Evolutionary conservation across 192 early-diverging fungal species (phyloP).

Genomic region (Globomyces pollinis-pini): DNA sequence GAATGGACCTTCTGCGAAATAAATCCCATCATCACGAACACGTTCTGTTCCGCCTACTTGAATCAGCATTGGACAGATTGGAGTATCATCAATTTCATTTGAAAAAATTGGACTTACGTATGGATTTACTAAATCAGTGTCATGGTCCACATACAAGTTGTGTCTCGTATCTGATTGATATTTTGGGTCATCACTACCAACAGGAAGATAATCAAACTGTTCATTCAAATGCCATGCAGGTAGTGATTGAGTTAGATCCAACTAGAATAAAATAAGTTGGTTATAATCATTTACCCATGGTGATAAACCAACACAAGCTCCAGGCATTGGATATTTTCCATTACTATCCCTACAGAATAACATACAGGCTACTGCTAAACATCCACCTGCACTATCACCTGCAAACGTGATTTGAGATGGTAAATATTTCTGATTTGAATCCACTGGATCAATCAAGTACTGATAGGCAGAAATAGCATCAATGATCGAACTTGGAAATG

Average conservation of each 20-base stretch:
- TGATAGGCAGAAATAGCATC: constrained; percentile 20
- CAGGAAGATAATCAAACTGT: constrained; percentile 14
- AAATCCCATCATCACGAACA: constrained; percentile 14
- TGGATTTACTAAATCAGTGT: constrained; percentile 13
- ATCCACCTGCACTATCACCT: constrained; percentile 24
- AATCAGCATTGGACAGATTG: constrained; percentile 18
- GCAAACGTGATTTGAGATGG: constrained; percentile 19
- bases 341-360: constrained; percentile 48
- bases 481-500: constrained; percentile 13
- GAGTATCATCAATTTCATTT: constrained; percentile 13
- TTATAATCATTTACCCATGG: constrained; percentile 20
- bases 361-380: constrained; percentile 15
- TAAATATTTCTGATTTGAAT: constrained; percentile 11
- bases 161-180: constrained; percentile 5
- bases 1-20: constrained; percentile 8
- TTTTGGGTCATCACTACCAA: constrained; percentile 13
- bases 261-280: too few relatives aligned
- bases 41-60: constrained; percentile 18
- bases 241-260: constrained; percentile 16
- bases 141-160: constrained; percentile 14
- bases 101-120: constrained; percentile 16
- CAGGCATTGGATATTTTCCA: constrained; percentile 32
- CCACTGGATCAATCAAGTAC: constrained; percentile 20
- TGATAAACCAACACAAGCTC: constrained; percentile 37
- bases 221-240: constrained; percentile 23